Conservation (phyloP, 768 basidiomycete genomes). For the Phlebiopsis flavidoalba region DNA sequence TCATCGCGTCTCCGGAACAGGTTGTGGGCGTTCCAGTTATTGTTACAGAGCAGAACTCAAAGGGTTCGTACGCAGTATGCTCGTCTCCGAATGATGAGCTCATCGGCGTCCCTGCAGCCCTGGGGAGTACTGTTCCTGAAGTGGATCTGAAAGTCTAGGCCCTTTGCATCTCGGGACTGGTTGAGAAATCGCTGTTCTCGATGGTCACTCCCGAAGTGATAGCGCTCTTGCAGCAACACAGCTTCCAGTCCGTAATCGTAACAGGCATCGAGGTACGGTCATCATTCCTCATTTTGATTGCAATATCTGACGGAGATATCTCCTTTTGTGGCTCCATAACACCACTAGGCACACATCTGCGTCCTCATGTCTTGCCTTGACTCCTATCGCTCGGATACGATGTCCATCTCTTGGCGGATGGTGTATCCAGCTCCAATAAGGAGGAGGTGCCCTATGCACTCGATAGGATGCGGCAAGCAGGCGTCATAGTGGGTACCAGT, state of each 20-base stretch:
- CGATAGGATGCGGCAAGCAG: constrained; percentile 62
- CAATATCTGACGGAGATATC: not conserved
- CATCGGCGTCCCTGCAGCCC: constrained; percentile 35
- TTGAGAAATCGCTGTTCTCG: constrained; percentile 79
- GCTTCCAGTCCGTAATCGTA: constrained; percentile 59
- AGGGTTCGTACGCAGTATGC: constrained; percentile 38
- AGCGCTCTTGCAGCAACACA: constrained; percentile 40
- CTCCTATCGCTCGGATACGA: constrained; percentile 43
- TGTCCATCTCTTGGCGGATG: constrained; percentile 78
- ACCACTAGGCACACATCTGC: constrained; percentile 63
- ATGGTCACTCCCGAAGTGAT: constrained; percentile 75
- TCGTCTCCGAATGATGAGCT: not conserved
- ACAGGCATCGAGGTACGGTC: constrained; percentile 81
- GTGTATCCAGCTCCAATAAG: constrained; percentile 74
- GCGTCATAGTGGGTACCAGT: constrained; percentile 73
- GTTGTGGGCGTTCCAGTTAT: constrained; percentile 66
- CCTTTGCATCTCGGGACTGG: constrained; percentile 52
- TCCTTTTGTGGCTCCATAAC: not conserved
- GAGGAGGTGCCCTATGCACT: constrained; percentile 78
- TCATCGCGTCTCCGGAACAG: constrained; percentile 25
- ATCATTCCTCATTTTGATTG: not conserved
- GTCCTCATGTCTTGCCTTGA: constrained; percentile 80
- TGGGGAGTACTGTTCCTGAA: constrained; percentile 65
- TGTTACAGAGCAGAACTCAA: constrained; percentile 82
- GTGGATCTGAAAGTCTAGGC: constrained; percentile 52